A percentile compares a stretch with the other conserved stretches of the same genome.
phyloP scores from a whole-genome alignment of 768 basidiomycete species.

The Kwoniella bestiolae region DNA sequence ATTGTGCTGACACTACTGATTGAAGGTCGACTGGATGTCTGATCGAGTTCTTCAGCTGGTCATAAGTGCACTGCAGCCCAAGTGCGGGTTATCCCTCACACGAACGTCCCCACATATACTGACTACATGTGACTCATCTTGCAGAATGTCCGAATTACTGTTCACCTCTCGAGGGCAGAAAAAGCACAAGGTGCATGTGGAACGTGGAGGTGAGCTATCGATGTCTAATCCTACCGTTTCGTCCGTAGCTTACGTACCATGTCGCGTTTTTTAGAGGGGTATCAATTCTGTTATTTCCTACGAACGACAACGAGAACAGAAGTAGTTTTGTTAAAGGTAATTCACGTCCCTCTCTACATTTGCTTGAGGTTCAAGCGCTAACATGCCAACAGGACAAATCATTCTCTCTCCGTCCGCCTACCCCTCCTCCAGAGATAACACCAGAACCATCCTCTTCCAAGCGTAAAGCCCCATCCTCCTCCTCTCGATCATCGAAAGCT shows the following conservation, averaged over 20 bases:
- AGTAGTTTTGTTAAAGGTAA: conserved; percentile 79
- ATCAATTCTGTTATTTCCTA: conserved; percentile 90
- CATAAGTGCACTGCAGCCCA: conserved; percentile 74
- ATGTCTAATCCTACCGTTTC: too few relatives aligned
- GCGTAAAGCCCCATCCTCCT: conserved; percentile 23
- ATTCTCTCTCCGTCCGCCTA: conserved; percentile 42
- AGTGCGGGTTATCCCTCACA: too few relatives aligned
- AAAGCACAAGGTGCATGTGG: conserved; percentile 77
- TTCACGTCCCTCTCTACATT: conserved; percentile 19
- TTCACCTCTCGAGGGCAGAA: conserved; percentile 58
- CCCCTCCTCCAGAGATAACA: conserved; percentile 16
- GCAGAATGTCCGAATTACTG: conserved; percentile 52
- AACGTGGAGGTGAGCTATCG: conserved; percentile 76
- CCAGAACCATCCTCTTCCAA: conserved; percentile 13
- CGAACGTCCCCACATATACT: too few relatives aligned
- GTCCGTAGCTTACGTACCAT: too few relatives aligned
- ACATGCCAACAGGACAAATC: conserved; percentile 34
- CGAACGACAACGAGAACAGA: conserved; percentile 76
- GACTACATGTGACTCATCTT: too few relatives aligned
- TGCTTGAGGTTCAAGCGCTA: conserved; percentile 6
- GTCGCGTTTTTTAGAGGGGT: conserved; percentile 76
- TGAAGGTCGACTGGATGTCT: conserved; percentile 76
- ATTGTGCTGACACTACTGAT: not conserved
- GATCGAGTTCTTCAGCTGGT: conserved; percentile 79
- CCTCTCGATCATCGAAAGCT: conserved; percentile 7